phyloP scores from a whole-genome alignment of 129 eudicot species.

The Arctium minus region DNA sequence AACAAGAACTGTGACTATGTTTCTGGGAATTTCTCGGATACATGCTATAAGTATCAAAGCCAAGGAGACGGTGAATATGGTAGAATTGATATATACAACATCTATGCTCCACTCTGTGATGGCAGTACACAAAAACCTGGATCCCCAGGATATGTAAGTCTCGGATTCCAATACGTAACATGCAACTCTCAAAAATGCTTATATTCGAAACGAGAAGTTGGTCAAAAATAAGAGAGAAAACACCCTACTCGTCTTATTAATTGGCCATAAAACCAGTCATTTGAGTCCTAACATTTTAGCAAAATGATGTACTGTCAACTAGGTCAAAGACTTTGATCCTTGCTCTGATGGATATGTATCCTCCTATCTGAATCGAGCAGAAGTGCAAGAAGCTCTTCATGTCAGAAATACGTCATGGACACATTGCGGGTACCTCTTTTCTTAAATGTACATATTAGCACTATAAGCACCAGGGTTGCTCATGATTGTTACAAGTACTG shows the following conservation, averaged over 20 bases:
- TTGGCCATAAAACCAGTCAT: not conserved
- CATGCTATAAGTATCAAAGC: conserved; percentile 6
- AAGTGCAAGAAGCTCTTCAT: conserved; percentile 55
- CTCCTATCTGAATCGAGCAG: conserved; percentile 37
- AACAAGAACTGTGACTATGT: conserved; percentile 28
- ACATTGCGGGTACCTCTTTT: conserved; percentile 33
- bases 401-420: conserved; percentile 35
- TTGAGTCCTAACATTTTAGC: not conserved
- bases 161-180: not conserved
- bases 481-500: not conserved
- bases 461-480: not conserved
- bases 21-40: conserved; percentile 14
- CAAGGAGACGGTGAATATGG: conserved; percentile 18
- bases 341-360: conserved; percentile 37
- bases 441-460: not conserved
- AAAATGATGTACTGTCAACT: not conserved
- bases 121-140: conserved; percentile 5
- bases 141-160: conserved; percentile 44
- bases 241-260: not conserved
- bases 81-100: conserved; percentile 35
- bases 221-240: not conserved
- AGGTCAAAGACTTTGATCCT: conserved; percentile 48
- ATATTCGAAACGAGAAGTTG: not conserved
- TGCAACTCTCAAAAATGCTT: not conserved
- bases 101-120: conserved; percentile 49